Base-by-base conservation (phyloP, 768 basidiomycete species). In the Kwoniella newhampshirensis region DNA sequence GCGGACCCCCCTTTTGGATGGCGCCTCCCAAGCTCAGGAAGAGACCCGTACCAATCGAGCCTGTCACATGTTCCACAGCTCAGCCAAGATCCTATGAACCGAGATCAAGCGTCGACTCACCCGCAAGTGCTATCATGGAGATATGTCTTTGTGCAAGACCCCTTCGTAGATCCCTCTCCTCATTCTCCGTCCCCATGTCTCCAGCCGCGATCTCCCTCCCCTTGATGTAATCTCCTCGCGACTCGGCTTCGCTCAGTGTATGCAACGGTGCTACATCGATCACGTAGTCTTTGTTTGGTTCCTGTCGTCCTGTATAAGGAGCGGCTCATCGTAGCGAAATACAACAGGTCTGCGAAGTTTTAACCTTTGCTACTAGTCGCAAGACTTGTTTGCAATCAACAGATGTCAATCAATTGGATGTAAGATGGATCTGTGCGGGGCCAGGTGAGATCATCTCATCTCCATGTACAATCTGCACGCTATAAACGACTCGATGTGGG, bases 11-110 rank as follows among this genome's bases (percentile, higher is more conserved):
- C 26, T 78, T 78, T 0, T 79, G 77, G 21, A 85, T 77, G 4
- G 78, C 74, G 4, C 59, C 76, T 1, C 82, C 84, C 2, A 81
- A 80, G 4, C 82, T 81, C 13, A 85, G 71, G 71, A 85, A 84
- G 3, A 85, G 76, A 47, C 84, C 83, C 1, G 82, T 83, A 17
- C 83, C 82, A 40, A 72, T 68, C 2, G 56, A 41, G 2, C 56
- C 56, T 48, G n/a, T n/a, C n/a, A n/a, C n/a, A n/a, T n/a, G n/a
- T n/a, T n/a, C n/a, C n/a, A n/a, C n/a, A n/a, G n/a, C n/a, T n/a
- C n/a, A n/a, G n/a, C n/a, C n/a, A n/a, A n/a, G n/a, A n/a, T n/a
- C n/a, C n/a, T n/a, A n/a, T n/a, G n/a, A n/a, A n/a, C n/a, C n/a
- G n/a, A n/a, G n/a, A n/a, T n/a, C 9, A n/a, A 23, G 26, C 27